Conservation (phyloP, 2,329 filamentous ascomycete genomes). For the Penicillium sp. region DNA sequence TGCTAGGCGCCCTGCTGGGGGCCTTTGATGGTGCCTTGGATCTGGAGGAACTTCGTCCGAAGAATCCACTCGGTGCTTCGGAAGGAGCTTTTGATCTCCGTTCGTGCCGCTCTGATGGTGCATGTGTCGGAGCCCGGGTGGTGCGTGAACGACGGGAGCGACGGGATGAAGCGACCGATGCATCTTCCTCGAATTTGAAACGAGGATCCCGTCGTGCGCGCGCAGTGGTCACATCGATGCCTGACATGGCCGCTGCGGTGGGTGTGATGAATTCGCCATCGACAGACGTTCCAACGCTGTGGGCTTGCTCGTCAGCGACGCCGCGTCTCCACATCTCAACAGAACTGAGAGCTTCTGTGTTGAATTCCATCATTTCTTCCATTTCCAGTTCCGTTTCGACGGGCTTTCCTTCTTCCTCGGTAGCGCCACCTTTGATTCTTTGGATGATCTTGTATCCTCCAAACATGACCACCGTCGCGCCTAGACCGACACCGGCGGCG, state of each 20-base stretch:
- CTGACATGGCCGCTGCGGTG: slow-evolving; percentile 49
- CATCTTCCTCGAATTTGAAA: slow-evolving; percentile 36
- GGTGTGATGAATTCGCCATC: slow-evolving; percentile 66
- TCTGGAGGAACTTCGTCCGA: slow-evolving; percentile 19
- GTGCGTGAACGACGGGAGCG: slow-evolving; percentile 33
- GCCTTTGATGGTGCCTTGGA: slow-evolving; percentile 21
- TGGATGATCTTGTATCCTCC: slow-evolving; percentile 98
- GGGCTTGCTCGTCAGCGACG: slow-evolving; percentile 56
- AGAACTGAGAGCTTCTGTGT: slow-evolving; percentile 49
- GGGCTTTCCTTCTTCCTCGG: slow-evolving; percentile 8
- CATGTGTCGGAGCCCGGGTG: slow-evolving; percentile 15
- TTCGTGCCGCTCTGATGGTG: slow-evolving; percentile 16
- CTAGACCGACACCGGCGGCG: slow-evolving; percentile 80
- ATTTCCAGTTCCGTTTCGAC: slow-evolving; percentile 29
- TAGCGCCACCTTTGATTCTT: slow-evolving; percentile 57
- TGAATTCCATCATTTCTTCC: slow-evolving; percentile 57
- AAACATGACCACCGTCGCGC: slow-evolving; percentile 92
- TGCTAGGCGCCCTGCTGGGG: slow-evolving; percentile 16
- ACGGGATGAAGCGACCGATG: slow-evolving; percentile 34
- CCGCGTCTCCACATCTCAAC: slow-evolving; percentile 64
- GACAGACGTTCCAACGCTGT: slow-evolving; percentile 57
- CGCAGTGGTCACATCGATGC: slow-evolving; percentile 37
- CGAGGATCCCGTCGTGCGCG: slow-evolving; percentile 30
- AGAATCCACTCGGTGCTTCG: slow-evolving; percentile 18
- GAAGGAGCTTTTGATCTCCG: slow-evolving; percentile 16